These are phyloP conservation scores for Cucumis melo DNA, from an alignment of 306 rosid genomes.

Conservation along the genomic window DNA sequence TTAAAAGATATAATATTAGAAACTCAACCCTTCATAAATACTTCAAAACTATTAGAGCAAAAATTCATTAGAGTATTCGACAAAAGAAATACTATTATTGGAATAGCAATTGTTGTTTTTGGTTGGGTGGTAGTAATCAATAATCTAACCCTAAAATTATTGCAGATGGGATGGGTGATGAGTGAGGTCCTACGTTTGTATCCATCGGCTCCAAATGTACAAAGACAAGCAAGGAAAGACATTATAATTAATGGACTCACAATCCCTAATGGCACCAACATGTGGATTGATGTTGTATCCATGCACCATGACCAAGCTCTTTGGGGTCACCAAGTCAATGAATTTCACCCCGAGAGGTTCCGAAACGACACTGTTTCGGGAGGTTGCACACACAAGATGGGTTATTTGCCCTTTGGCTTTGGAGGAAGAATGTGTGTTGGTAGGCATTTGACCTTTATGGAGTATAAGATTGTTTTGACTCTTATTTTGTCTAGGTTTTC, in stretches of 20 bases:
- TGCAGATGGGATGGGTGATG: conserved; percentile 82
- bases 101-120: too few species aligned
- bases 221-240: conserved; percentile 47
- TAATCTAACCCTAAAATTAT: too few species aligned
- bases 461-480: conserved; percentile 39
- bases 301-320: conserved; percentile 40
- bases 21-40: too few species aligned
- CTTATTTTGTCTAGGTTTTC: conserved; percentile 44
- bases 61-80: too few species aligned
- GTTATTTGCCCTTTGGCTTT: conserved; percentile 54
- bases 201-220: conserved; percentile 55
- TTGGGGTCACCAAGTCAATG: conserved; percentile 48
- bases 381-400: conserved; percentile 51
- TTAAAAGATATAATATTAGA: too few species aligned
- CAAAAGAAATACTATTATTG: too few species aligned
- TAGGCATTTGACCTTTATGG: conserved; percentile 39
- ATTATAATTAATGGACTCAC: conserved; percentile 25
- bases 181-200: conserved; percentile 49
- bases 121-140: too few species aligned
- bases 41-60: too few species aligned
- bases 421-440: conserved; percentile 65
- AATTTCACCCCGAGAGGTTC: conserved; percentile 50
- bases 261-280: conserved; percentile 59
- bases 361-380: conserved; percentile 23
- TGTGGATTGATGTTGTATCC: conserved; percentile 56